Evolutionary conservation across 208 protist species (phyloP), one percentile per base, ranked within the genome.

Genomic region (Crithidia acanthocephali): DNA sequence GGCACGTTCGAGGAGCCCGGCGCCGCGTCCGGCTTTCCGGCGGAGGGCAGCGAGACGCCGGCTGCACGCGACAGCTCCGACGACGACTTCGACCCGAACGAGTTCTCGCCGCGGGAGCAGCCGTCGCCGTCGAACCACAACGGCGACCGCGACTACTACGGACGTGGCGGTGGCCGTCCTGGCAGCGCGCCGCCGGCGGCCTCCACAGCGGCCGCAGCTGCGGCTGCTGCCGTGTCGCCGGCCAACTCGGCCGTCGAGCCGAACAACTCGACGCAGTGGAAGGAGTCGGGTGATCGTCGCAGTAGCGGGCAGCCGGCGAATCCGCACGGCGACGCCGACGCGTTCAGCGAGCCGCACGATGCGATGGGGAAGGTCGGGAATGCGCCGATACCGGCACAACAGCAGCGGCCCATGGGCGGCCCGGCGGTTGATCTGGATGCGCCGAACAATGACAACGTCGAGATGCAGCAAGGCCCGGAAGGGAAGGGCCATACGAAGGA

Each of bases 61-160:
- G 68, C 60, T 1, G 72, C 51, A 27, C 62, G 30, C 30, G 57
- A 27, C 18, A 72, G 68, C 51, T 71, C 42, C 10, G 58, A 7
- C 10, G 45, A 76, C 2, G 75, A 74, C n/a, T 50, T 58, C 57
- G 68, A 72, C 18, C 58, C 52, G 8, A 58, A 65, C 44, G 79
- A 83, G 18, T 83, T 79, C 58, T 83, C 79, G 1, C 68, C 73
- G 15, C 73, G 72, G 15, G 79, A 83, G 40, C 42, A 37, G 20
- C 51, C 28, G 6, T 52, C n/a, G 10, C 47, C 61, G 2, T 18
- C 61, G 9, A 66, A 56, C 30, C 32, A 25, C 47, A 66, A 56
- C 30, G 61, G 47, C 47, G 45, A 66, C 32, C 61, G 47, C 44
- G 45, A 56, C 47, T 13, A 30, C 27, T 30, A 66, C 47, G n/a